phyloP scores from a whole-genome alignment of 2,329 filamentous ascomycete genomes.

The Beauveria scarabaeidicola region DNA sequence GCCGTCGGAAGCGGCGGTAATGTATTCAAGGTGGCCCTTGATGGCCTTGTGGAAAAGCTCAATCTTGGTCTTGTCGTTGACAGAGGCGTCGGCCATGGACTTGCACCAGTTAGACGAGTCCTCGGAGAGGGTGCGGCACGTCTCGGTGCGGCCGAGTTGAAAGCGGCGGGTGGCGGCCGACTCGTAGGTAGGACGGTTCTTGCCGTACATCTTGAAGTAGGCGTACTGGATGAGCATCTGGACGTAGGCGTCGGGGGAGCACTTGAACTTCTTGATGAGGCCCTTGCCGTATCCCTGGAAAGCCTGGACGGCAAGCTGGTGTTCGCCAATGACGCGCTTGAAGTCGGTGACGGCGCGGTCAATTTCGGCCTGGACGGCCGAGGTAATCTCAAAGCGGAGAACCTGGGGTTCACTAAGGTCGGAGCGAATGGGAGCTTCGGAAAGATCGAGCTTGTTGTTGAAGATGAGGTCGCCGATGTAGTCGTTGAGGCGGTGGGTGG shows the following conservation, averaged over 20 bases:
- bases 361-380: slow-evolving; percentile 68
- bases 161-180: slow-evolving; percentile 91
- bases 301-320: slow-evolving; percentile 87
- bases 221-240: slow-evolving; percentile 98
- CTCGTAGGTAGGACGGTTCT: slow-evolving; percentile 95
- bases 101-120: slow-evolving; percentile 86
- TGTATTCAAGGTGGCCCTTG: slow-evolving; percentile 80
- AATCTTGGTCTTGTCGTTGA: slow-evolving; percentile 56
- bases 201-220: slow-evolving; percentile 98
- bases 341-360: slow-evolving; percentile 73
- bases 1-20: slow-evolving; percentile 78
- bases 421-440: slow-evolving; percentile 67
- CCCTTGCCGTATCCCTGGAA: slow-evolving; percentile 98
- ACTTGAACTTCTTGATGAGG: slow-evolving; percentile 99
- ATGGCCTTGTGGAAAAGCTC: slow-evolving; percentile 76
- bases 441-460: slow-evolving; percentile 88
- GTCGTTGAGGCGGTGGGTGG: slow-evolving; percentile 94
- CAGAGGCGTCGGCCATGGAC: slow-evolving; percentile 65
- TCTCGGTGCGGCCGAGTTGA: slow-evolving; percentile 94
- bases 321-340: slow-evolving; percentile 68
- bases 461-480: slow-evolving; percentile 88
- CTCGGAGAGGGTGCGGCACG: slow-evolving; percentile 84
- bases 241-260: slow-evolving; percentile 92
- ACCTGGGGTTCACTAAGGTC: slow-evolving; percentile 72
- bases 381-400: slow-evolving; percentile 69